phyloP scores from a whole-genome alignment of 441 rosid species.

The Capsella rubella region DNA sequence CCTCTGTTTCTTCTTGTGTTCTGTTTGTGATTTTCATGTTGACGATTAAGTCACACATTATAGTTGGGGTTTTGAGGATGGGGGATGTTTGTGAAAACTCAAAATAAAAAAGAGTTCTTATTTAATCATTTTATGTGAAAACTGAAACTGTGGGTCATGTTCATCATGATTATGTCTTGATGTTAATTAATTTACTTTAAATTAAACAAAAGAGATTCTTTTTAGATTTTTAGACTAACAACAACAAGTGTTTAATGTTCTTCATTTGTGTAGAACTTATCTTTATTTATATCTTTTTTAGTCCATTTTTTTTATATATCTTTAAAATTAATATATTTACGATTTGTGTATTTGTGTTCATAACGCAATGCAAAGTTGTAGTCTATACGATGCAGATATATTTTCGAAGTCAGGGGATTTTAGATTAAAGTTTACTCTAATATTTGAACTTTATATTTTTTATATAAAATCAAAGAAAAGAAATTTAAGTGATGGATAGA shows the following conservation, averaged over 20 bases:
- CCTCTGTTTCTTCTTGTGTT: constrained; percentile 6
- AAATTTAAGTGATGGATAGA: not conserved
- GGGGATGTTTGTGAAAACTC: constrained; percentile 16
- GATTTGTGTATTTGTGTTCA: not conserved
- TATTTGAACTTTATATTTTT: not conserved
- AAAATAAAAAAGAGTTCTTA: not conserved
- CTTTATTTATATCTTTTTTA: not conserved
- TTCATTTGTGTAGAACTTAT: constrained; percentile 7
- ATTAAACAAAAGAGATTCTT: not conserved
- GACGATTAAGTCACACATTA: constrained; percentile 31
- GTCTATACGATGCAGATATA: not conserved
- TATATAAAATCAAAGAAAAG: not conserved
- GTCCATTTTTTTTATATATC: too few species aligned
- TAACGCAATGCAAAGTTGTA: not conserved
- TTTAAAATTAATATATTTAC: too few species aligned
- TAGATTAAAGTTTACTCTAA: not conserved
- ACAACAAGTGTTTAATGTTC: constrained; percentile 8
- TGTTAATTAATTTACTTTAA: not conserved
- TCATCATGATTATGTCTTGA: constrained; percentile 39
- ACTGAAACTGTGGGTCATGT: constrained; percentile 30
- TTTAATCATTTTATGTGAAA: constrained; percentile 5
- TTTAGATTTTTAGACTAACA: not conserved
- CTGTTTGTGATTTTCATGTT: constrained; percentile 40
- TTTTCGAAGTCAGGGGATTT: too few species aligned
- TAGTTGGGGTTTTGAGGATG: constrained; percentile 34